Evolutionary conservation across 768 basidiomycete genomes (phyloP).

Genomic region (Arthromyces matolae): DNA sequence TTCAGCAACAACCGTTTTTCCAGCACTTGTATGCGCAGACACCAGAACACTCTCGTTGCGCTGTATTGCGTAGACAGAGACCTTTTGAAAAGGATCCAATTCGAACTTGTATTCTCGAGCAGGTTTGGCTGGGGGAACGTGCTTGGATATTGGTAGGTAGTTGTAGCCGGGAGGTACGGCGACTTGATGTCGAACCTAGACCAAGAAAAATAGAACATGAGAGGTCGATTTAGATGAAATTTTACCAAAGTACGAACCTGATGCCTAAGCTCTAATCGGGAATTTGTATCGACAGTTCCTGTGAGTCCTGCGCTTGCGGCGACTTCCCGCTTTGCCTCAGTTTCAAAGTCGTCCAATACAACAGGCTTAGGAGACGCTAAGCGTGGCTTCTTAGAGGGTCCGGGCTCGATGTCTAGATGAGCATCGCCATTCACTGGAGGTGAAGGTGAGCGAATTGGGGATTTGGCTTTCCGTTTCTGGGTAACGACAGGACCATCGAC

Average conservation of each 20-base stretch:
- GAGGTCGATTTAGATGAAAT: neutral
- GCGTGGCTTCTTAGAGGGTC: slow-evolving; percentile 56
- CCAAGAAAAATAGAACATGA: neutral
- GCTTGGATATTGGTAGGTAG: slow-evolving; percentile 86
- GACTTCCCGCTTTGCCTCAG: slow-evolving; percentile 89
- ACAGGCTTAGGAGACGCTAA: slow-evolving; percentile 66
- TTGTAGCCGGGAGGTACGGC: slow-evolving; percentile 90
- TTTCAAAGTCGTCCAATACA: slow-evolving; percentile 92
- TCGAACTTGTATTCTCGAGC: slow-evolving; percentile 94
- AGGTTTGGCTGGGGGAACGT: slow-evolving; percentile 88
- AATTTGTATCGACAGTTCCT: slow-evolving; percentile 62
- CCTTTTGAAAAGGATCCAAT: slow-evolving; percentile 95
- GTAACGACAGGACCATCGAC: slow-evolving; percentile 18
- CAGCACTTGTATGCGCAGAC: slow-evolving; percentile 97
- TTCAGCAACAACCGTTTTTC: slow-evolving; percentile 99
- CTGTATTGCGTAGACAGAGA: slow-evolving; percentile 93
- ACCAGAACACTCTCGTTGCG: slow-evolving; percentile 97
- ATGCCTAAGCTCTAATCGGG: slow-evolving; percentile 74
- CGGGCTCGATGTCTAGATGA: slow-evolving; percentile 31
- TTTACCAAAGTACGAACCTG: slow-evolving; percentile 47
- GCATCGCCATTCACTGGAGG: slow-evolving; percentile 18
- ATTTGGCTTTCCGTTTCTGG: slow-evolving; percentile 45
- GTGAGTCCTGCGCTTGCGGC: slow-evolving; percentile 85
- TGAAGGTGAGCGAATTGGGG: slow-evolving; percentile 18
- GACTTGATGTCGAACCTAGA: slow-evolving; percentile 91